These are phyloP conservation scores for Talaromyces verruculosus DNA, from an alignment of 2,329 filamentous ascomycete species.

Conservation along the genomic window DNA sequence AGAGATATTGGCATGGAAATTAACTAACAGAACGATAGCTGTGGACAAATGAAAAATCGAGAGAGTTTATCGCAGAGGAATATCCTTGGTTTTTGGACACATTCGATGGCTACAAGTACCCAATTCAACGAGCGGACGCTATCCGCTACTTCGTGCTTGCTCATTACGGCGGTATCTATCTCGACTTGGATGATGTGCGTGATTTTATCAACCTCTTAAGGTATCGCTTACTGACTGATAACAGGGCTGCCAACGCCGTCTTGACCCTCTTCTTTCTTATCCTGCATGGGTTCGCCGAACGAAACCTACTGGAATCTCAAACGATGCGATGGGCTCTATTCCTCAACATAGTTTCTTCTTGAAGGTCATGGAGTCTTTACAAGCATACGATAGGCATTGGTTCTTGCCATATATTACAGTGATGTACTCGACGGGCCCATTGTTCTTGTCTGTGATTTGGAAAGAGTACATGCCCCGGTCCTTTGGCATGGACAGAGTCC, in stretches of 20 bases:
- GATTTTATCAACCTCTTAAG: constrained; percentile 4
- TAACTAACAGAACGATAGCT: constrained; percentile 51
- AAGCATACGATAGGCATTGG: constrained; percentile 68
- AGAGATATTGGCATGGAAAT: not conserved
- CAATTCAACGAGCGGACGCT: constrained; percentile 74
- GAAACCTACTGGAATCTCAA: constrained; percentile 73
- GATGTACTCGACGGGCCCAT: constrained; percentile 74
- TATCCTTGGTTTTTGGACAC: constrained; percentile 77
- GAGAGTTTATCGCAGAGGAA: constrained; percentile 69
- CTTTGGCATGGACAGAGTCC: constrained; percentile 54
- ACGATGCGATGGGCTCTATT: constrained; percentile 75
- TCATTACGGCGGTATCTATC: constrained; percentile 76
- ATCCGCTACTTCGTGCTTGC: constrained; percentile 78
- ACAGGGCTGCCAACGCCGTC: constrained; percentile 65
- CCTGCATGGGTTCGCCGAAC: constrained; percentile 71
- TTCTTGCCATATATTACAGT: constrained; percentile 71
- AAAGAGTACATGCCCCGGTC: constrained; percentile 63
- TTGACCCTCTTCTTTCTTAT: constrained; percentile 68
- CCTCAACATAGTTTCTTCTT: constrained; percentile 74
- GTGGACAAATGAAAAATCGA: constrained; percentile 71
- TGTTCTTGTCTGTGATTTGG: constrained; percentile 75
- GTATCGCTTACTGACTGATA: constrained; percentile 2
- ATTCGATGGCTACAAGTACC: constrained; percentile 71
- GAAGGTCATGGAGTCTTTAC: constrained; percentile 65
- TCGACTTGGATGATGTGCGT: constrained; percentile 71